Evolutionary conservation across 176 grass and related monocot genomes (phyloP), one percentile per base, ranked within the genome.

Genomic region (Melocanna baccifera): DNA sequence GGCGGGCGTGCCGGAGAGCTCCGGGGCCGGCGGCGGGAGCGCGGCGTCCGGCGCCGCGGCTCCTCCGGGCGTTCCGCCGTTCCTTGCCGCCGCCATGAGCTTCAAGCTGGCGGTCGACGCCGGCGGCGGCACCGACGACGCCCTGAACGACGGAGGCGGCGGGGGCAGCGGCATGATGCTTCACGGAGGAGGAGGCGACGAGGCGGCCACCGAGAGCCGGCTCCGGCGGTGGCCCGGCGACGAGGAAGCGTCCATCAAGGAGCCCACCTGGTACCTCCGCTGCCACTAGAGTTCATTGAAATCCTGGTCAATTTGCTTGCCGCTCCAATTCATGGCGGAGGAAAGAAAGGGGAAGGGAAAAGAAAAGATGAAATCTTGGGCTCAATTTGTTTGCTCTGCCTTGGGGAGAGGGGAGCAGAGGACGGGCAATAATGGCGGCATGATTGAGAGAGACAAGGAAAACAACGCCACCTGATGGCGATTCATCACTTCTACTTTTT

Each of bases 241-340:
- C 19, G 96, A 99, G 57, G 96, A 99, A 57, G 67, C 93, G 4
- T 83, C 96, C 78, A 96, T 99, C 75, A 99, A 99, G 72, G 96
- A 99, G 53, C 93, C 93, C 13, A 84, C 86, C 70, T 96, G 96
- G 96, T 99, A 94, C 73, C 8, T 28, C 32, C 7, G 34, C 5
- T 13, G 6, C 39, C 9, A 22, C 40, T 9, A 16, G 55, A 25
- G 62, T 57, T 25, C 12, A 19, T 32, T 16, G 26, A 64, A 25
- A 29, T 58, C 10, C 3, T 26, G 13, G 57, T 22, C 61, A 51
- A 80, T 80, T 80, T 9, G 41, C 1, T 68, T 67, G 12, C 15
- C 7, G 15, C 3, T 32, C 12, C 34, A 18, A 25, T 61, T 20
- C 56, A 37, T 84, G 75, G 67, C 7, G 73, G 53, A 7, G 43